Evolutionary conservation across 352 stramenopile species (phyloP), one percentile per base, ranked within the genome.

Genomic region (Globisporangium acanthophoron): DNA sequence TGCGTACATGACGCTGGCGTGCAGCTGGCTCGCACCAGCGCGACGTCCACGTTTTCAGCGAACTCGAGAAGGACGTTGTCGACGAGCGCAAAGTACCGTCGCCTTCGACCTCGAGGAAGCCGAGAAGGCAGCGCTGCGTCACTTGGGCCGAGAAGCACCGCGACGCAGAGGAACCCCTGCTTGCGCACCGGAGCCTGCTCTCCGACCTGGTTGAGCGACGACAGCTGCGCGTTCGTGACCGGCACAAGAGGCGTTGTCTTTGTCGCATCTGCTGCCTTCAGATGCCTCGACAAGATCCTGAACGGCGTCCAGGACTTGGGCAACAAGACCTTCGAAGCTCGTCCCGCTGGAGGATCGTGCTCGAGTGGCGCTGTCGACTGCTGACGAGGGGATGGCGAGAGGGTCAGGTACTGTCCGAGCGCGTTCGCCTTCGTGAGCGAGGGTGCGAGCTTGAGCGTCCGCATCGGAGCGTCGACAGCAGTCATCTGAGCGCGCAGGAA

Each of bases 361-460:
- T 18, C 11, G 13, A 18, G 16, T 5, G 11, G 18, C 3, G 2
- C 37, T 5, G 2, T 7, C 37, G 13, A 13, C 37, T 5, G 11
- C 3, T 18, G 11, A 6, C 11, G 24, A 5, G 27, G 39, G n/a
- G 57, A 52, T 20, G 54, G 0, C 2, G 47, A 59, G n/a, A 56
- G 27, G 11, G 37, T 47, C 15, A 62, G 39, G 44, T 73, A 79
- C 43, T 85, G 80, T 7, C 73, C 69, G 24, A 72, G 64, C 13
- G 60, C 67, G 27, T 85, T 69, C 3, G 69, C 50, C 57, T 67
- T 64, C 31, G 44, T 66, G 1, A 61, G 55, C 1, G 74, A 80
- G 45, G 70, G 64, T 24, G 70, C 64, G 11, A 87, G 61, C 8
- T 73, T 69, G 29, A 87, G 80, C 16, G 71, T 64, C 39, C 76